Conservation (phyloP, 2,329 filamentous ascomycete species). For the Venturia effusa region DNA sequence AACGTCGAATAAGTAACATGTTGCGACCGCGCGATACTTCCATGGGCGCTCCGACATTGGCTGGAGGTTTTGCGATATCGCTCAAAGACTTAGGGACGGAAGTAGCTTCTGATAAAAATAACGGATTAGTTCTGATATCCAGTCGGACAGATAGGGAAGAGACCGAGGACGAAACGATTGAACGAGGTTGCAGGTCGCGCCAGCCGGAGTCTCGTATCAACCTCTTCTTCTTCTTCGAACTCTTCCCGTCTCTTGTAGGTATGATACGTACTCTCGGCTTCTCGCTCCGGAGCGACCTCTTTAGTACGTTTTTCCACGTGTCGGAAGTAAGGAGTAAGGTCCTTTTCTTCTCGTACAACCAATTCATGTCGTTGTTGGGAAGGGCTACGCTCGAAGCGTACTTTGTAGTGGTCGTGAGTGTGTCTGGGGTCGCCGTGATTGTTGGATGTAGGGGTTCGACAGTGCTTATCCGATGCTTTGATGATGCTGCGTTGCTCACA, state of each 20-base stretch:
- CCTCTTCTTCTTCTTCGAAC: slow-evolving; percentile 3
- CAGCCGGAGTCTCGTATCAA: neutral
- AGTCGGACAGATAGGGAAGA: neutral
- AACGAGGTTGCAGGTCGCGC: neutral
- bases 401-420: neutral
- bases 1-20: neutral
- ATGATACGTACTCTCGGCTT: slow-evolving; percentile 1
- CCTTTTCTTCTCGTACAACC: neutral
- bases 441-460: neutral
- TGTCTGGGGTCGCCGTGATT: neutral
- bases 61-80: neutral
- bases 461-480: neutral
- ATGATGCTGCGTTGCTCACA: neutral
- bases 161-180: neutral
- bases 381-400: neutral
- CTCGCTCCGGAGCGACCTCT: neutral
- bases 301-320: neutral
- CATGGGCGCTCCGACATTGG: neutral
- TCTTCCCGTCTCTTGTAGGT: slow-evolving; percentile 3
- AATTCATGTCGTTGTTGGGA: neutral
- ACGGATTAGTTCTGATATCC: neutral
- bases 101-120: neutral
- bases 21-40: neutral
- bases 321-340: neutral
- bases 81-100: neutral